A percentile compares a stretch with the other conserved stretches of the same genome.
phyloP scores from a whole-genome alignment of 2,329 filamentous ascomycete species.

The Stemphylium beticola region DNA sequence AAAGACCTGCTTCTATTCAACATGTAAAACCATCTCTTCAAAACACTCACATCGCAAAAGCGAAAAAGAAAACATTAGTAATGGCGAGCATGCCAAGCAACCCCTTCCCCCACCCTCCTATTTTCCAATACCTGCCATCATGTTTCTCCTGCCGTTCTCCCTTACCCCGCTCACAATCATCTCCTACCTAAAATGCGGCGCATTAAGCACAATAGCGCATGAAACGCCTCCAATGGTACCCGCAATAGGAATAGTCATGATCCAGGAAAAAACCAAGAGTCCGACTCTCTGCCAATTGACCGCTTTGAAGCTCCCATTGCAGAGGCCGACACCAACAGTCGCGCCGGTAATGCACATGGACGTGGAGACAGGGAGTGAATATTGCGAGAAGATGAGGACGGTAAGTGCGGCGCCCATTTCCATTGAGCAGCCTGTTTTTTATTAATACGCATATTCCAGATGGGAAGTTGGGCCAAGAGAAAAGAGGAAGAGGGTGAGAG shows the following conservation, averaged over 20 bases:
- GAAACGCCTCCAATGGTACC: constrained; percentile 59
- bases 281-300: constrained; percentile 76
- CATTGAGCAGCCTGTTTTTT: constrained; percentile 65
- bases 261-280: constrained; percentile 71
- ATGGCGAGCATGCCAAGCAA: too few species aligned
- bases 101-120: too few species aligned
- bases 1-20: too few species aligned
- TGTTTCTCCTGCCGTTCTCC: too few species aligned
- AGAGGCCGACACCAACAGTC: constrained; percentile 78
- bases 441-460: constrained; percentile 9
- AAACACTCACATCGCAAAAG: too few species aligned
- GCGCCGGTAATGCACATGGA: constrained; percentile 76
- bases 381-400: constrained; percentile 77
- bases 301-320: constrained; percentile 73
- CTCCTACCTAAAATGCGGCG: constrained; percentile 57
- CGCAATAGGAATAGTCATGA: constrained; percentile 67
- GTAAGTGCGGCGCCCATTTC: constrained; percentile 81
- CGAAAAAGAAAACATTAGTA: too few species aligned
- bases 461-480: background rate
- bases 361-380: constrained; percentile 74
- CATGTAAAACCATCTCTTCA: too few species aligned
- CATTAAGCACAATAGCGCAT: constrained; percentile 61
- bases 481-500: too few species aligned
- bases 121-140: too few species aligned
- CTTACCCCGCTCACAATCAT: too few species aligned